Evolutionary conservation across 352 stramenopile species (phyloP), one percentile per base, ranked within the genome.

Genomic region (Phytophthora foliorum): DNA sequence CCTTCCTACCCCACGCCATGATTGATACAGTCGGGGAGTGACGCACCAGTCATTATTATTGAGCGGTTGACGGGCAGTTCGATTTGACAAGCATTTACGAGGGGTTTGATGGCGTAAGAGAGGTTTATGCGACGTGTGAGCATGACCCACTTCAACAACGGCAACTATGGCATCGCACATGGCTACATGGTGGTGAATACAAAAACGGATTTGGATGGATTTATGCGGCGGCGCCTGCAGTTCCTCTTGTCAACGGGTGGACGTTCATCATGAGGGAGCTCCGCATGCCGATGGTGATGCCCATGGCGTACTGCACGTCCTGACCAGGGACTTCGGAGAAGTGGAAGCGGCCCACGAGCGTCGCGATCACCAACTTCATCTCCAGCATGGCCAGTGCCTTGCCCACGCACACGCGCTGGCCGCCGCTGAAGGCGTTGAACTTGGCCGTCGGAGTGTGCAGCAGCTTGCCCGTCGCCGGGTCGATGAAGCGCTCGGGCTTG

Each of bases 1-100:
- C 64, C 22, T 84, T 84, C 67, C 74, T 82, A 17, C 88, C 86
- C 88, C 88, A 95, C 42, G 83, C 88, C 88, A 95, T 95, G 53
- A 24, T 86, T 68, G 54, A 42, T 65, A 48, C 54, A 67, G 17
- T 38, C 16, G n/a, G 22, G 24, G 41, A 62, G 22, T 63, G 57
- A 54, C 45, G 14, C 22, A 52, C 63, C 68, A 76, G 50, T 76
- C 52, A 76, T 49, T 49, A 70, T 67, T 49, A 32, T 25, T 27
- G 13, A 45, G 2, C 54, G 24, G 6, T 48, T 70, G 32, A 13
- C 38, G 52, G 67, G 34, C 14, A 48, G 4, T 16, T 67, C 24
- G 45, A n/a, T 3, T 17, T 65, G 13, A n/a, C 38, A 16, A 63
- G 42, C 22, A 21, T 32, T 19, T 36, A 27, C 7, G 3, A 60